phyloP scores from a whole-genome alignment of 2,329 filamentous ascomycete genomes.

The Aspergillus pseudonomiae region DNA sequence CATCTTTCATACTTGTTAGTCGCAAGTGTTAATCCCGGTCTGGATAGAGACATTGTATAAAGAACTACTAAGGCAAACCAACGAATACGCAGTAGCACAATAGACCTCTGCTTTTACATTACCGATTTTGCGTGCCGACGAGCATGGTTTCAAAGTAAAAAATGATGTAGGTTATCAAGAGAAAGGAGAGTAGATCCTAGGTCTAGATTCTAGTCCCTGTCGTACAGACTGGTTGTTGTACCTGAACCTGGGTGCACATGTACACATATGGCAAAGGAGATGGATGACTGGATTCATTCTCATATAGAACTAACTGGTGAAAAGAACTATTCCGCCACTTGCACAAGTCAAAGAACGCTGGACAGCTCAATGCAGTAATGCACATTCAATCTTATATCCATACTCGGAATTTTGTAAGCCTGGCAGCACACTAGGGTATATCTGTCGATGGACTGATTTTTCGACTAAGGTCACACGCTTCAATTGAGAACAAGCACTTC shows the following conservation, averaged over 20 bases:
- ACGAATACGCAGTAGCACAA: not conserved
- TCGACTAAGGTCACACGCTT: constrained; percentile 4
- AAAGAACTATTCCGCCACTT: not conserved
- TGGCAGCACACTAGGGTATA: constrained; percentile 12
- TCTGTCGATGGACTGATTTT: not conserved
- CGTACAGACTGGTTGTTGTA: not conserved
- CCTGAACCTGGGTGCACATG: not conserved
- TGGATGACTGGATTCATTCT: constrained; percentile 1
- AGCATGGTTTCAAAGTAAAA: not conserved
- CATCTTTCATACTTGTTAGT: too few relatives aligned
- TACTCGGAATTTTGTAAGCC: constrained; percentile 6
- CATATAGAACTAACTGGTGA: constrained; percentile 5
- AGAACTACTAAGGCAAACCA: not conserved
- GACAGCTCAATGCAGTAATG: constrained; percentile 12
- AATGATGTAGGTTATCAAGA: not conserved
- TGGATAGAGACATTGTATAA: not conserved
- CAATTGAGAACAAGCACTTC: constrained; percentile 16
- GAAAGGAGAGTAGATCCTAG: not conserved
- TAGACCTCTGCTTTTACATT: not conserved
- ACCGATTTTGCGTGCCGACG: not conserved
- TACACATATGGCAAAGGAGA: not conserved
- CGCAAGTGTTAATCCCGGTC: too few relatives aligned
- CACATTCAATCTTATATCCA: constrained; percentile 13
- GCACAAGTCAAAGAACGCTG: constrained; percentile 10
- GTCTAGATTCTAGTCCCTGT: not conserved